Conservation (phyloP, 345 rosid species). For the Sonneratia alba region DNA sequence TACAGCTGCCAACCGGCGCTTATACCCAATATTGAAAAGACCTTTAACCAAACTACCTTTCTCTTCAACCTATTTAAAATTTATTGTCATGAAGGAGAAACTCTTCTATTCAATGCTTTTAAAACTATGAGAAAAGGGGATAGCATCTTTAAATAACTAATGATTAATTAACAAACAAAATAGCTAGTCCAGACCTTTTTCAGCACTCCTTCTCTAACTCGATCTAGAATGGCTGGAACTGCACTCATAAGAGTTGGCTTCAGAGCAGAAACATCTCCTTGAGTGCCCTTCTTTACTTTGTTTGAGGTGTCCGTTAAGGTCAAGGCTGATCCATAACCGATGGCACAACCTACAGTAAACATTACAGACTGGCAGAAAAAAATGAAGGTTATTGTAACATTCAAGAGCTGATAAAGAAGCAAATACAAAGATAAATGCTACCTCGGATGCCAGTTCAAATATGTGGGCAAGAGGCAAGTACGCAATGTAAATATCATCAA, state of each 20-base stretch:
- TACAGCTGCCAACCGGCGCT: slow-evolving; percentile 56
- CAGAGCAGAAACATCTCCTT: slow-evolving; percentile 75
- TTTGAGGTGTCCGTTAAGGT: slow-evolving; percentile 75
- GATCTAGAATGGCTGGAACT: slow-evolving; percentile 86
- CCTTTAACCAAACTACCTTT: slow-evolving; percentile 64
- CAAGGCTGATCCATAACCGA: slow-evolving; percentile 81
- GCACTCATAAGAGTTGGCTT: slow-evolving; percentile 80
- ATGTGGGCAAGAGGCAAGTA: slow-evolving; percentile 96
- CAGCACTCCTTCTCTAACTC: slow-evolving; percentile 72
- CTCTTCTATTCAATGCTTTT: neutral
- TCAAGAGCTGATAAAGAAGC: slow-evolving; percentile 2
- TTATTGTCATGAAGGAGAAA: neutral
- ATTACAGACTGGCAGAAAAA: slow-evolving; percentile 52
- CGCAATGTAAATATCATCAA: slow-evolving; percentile 53
- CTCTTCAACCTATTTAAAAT: slow-evolving; percentile 50
- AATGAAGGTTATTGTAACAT: slow-evolving; percentile 14
- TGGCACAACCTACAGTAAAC: slow-evolving; percentile 56
- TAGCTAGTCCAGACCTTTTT: slow-evolving; percentile 40
- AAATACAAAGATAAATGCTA: slow-evolving; percentile 13
- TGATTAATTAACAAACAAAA: neutral
- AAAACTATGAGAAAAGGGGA: neutral
- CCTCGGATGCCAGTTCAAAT: slow-evolving; percentile 92
- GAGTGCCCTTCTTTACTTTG: slow-evolving; percentile 81
- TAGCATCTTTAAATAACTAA: neutral
- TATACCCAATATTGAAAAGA: slow-evolving; percentile 60